Evolutionary conservation across 768 basidiomycete genomes (phyloP), one percentile per base, ranked within the genome.

Genomic region (Hericium erinaceus): DNA sequence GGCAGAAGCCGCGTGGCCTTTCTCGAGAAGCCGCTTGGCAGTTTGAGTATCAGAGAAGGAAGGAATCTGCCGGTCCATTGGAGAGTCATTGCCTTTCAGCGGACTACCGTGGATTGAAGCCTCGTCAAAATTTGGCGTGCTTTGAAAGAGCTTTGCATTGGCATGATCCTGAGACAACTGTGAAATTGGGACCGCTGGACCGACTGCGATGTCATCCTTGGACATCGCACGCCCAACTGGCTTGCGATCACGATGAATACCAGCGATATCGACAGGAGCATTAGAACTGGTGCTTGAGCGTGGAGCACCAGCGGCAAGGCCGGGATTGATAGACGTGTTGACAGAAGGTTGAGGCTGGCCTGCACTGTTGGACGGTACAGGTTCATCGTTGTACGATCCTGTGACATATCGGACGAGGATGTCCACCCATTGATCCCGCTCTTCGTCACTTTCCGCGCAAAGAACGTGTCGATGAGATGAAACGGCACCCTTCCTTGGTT

Each of bases 341-440:
- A 56, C 38, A 56, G 61, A 55, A 56, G 63, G 39, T 57, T 52
- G 48, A 54, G 62, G 39, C 24, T 56, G 52, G 22, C 55, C 55
- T 55, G 60, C 55, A 22, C 54, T 57, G 57, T 74, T 72, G 1
- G 67, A 66, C 48, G 75, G 70, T 54, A 78, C 68, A 8, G 81
- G 72, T 49, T 89, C 87, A 48, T 90, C 87, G 70, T 80, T 86
- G 73, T 91, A 91, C n/a, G 74, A 72, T 38, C 91, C 91, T 8
- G 83, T 80, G 58, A 90, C 89, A 69, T 94, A 93, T 48, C 88
- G 81, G 56, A 97, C 92, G 54, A 99, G 84, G 60, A 92, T 85
- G 58, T 92, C 87, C 26, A 99, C 94, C 97, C 97, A 99, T 57
- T 77, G 80, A 68, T 99, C 97, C 48, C 97, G 80, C 67, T 95